phyloP scores from a whole-genome alignment of 164 flowering plant species.

The Sedum album region DNA sequence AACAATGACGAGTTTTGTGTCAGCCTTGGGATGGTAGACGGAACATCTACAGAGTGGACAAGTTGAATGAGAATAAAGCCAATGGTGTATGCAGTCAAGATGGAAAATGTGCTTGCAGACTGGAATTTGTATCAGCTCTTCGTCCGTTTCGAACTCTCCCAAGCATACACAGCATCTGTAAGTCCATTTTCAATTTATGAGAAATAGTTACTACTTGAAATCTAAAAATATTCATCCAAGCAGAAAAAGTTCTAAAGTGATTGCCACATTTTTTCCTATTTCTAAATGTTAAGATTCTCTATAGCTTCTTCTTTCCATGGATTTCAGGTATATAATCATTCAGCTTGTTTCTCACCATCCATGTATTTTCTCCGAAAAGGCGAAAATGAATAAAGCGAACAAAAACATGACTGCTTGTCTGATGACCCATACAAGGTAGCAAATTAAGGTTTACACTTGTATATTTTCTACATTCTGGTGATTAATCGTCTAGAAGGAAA shows the following conservation, averaged over 20 bases:
- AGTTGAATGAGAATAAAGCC: constrained; percentile 61
- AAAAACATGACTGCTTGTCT: neutral
- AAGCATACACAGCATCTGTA: constrained; percentile 82
- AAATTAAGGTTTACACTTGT: neutral
- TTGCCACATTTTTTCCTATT: neutral
- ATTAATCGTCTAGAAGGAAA: too few relatives aligned
- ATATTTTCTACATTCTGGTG: neutral
- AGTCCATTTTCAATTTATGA: neutral
- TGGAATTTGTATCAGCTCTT: constrained; percentile 60
- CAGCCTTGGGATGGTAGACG: constrained; percentile 18
- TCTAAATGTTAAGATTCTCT: neutral
- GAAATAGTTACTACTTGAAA: neutral
- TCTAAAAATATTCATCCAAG: neutral
- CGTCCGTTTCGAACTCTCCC: constrained; percentile 71
- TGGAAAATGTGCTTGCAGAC: constrained; percentile 78
- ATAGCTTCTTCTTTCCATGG: neutral
- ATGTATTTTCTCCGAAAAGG: neutral
- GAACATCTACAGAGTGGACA: constrained; percentile 80
- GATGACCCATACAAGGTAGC: neutral
- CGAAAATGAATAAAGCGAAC: neutral
- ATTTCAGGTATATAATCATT: neutral
- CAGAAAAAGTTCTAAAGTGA: neutral
- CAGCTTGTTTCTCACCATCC: neutral
- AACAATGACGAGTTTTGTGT: neutral
- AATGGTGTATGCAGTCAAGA: constrained; percentile 58